Base-by-base conservation (phyloP, 179 eudicot genomes). In the Monotropa hypopitys region DNA sequence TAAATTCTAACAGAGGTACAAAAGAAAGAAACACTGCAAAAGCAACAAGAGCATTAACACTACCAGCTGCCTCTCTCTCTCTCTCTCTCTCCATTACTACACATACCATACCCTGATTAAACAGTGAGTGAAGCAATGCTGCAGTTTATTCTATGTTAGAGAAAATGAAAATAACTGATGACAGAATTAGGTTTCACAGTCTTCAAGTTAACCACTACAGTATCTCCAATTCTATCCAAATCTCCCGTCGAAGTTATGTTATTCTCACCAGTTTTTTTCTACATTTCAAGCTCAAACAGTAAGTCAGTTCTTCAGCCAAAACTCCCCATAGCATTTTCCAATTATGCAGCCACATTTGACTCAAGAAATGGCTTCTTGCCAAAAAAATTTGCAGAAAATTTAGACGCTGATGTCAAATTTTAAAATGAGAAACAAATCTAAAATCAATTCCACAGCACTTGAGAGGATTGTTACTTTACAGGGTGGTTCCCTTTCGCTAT, bases 121-220 rank as follows among this genome's bases (percentile, higher is more conserved):
- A 81, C 57, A 40, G 72, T 56, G 59, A 65, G 76, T 21, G 46
- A 78, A 67, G 77, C 77, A 54, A 73, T 80, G 85, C 80, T 75
- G 80, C 81, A 71, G 80, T 85, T 75, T 69, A 80, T 80, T 82
- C 85, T 78, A 82, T 65, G 70, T 77, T 78, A 82, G 80, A 50
- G n/a, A 26, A 61, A n/a, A 43, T 75, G 28, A 57, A 75, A 18
- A 73, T 15, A 78, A 43, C 67, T 67, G 73, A 65, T 77, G 54
- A 66, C 79, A 77, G 74, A 77, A 77, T n/a, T 50, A 67, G 38
- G 73, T 67, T 67, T 11, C 20, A 54, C 18, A 57, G 47, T 32
- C 42, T 26, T 42, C 23, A 11, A 2, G 1, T 33, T 28, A 51
- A 40, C 13, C 45, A 10, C 13, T 15, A 53, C 66, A 23, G 42